Evolutionary conservation across 2,329 filamentous ascomycete genomes (phyloP).

Genomic region (Trichoderma breve): DNA sequence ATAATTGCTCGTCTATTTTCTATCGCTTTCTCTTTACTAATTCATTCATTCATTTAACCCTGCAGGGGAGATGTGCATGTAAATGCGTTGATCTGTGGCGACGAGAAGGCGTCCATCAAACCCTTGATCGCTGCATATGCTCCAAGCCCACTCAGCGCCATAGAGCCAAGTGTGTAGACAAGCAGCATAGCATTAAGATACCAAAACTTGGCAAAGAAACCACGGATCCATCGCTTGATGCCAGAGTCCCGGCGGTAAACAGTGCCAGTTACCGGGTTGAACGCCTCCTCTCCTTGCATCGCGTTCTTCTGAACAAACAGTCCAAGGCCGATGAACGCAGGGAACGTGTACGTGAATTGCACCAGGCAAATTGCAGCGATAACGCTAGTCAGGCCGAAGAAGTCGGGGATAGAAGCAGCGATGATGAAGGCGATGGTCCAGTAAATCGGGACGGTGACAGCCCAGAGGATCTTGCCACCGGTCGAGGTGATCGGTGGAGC

Average conservation of each 20-base stretch:
- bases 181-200: conserved; percentile 18
- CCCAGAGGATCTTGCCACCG: conserved; percentile 51
- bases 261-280: conserved; percentile 20
- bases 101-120: conserved; percentile 22
- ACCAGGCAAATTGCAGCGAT: conserved; percentile 55
- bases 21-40: background rate
- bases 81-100: conserved; percentile 25
- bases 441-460: conserved; percentile 51
- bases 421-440: conserved; percentile 57
- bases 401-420: conserved; percentile 53
- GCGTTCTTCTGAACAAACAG: conserved; percentile 24
- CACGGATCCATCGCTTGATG: conserved; percentile 16
- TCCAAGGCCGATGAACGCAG: conserved; percentile 36
- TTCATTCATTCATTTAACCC: background rate
- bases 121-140: conserved; percentile 22
- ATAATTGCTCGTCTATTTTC: background rate
- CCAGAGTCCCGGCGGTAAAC: conserved; percentile 11
- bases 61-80: conserved; percentile 23
- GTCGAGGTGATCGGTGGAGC: conserved; percentile 48
- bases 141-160: conserved; percentile 22
- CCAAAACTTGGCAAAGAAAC: conserved; percentile 17
- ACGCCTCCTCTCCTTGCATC: conserved; percentile 22
- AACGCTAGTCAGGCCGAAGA: conserved; percentile 46
- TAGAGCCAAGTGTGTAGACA: conserved; percentile 21
- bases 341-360: conserved; percentile 60